These are phyloP conservation scores for Coemansia erecta DNA, from an alignment of 192 early-diverging fungal genomes.

Conservation along the genomic window DNA sequence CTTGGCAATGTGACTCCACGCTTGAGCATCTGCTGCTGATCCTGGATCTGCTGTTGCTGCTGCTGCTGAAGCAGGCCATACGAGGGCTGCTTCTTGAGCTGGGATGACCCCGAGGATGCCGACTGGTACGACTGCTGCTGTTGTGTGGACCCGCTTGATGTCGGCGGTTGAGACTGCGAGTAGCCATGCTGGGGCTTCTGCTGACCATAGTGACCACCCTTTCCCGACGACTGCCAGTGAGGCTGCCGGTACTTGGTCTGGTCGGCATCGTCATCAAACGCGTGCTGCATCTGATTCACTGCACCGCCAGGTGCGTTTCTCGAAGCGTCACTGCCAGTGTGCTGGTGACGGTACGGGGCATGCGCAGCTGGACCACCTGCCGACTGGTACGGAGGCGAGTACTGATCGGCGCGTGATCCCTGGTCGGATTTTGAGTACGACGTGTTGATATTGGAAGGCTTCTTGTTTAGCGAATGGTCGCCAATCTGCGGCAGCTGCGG, in stretches of 20 bases:
- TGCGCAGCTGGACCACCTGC: conserved; percentile 18
- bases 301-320: conserved; percentile 6
- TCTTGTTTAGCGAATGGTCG: conserved; percentile 29
- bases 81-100: conserved; percentile 26
- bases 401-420: conserved; percentile 24
- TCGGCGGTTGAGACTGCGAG: conserved; percentile 19
- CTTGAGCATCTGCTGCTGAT: conserved; percentile 40
- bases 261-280: conserved; percentile 45
- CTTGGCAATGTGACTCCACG: conserved; percentile 40
- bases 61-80: conserved; percentile 13
- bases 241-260: conserved; percentile 49
- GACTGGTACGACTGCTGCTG: neutral
- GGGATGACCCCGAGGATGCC: conserved; percentile 4
- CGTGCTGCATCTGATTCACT: conserved; percentile 31
- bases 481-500: conserved; percentile 50
- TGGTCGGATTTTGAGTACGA: conserved; percentile 21
- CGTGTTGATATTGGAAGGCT: conserved; percentile 38
- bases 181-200: conserved; percentile 26
- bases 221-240: conserved; percentile 32
- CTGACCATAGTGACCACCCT: conserved; percentile 36
- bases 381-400: conserved; percentile 37
- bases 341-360: conserved; percentile 50
- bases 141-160: neutral
- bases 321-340: conserved; percentile 41
- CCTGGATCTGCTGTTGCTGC: conserved; percentile 24